Conservation (phyloP, 495 filamentous ascomycete genomes). For the Hyaloscypha bicolor region DNA sequence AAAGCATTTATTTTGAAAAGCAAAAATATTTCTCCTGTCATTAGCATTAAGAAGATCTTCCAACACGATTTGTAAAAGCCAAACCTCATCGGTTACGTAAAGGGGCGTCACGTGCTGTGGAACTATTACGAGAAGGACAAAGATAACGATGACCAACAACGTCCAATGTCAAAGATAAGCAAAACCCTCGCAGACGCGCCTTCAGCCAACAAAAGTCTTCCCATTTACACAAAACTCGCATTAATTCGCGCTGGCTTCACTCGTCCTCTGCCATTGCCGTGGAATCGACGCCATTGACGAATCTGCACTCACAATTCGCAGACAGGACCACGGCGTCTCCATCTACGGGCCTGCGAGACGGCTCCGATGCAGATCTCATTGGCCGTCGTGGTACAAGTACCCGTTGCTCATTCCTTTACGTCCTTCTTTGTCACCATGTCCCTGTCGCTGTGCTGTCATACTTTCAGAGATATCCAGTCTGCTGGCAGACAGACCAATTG, state of each 20-base stretch:
- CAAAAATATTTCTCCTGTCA: neutral
- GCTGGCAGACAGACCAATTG: conserved; percentile 1
- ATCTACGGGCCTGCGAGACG: neutral
- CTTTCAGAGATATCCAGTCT: conserved; percentile 5
- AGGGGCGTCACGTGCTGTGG: conserved; percentile 4
- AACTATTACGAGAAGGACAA: conserved; percentile 1
- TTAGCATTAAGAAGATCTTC: neutral
- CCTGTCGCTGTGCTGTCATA: conserved; percentile 15
- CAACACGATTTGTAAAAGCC: neutral
- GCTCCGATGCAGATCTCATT: conserved; percentile 16
- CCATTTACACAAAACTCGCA: conserved; percentile 7
- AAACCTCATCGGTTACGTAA: conserved; percentile 10
- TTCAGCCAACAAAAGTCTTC: conserved; percentile 7
- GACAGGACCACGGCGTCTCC: neutral
- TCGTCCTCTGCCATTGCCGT: conserved; percentile 1
- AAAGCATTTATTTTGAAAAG: neutral
- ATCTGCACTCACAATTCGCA: conserved; percentile 3
- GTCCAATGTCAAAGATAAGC: conserved; percentile 9
- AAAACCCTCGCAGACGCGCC: neutral
- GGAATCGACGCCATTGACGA: neutral
- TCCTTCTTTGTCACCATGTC: conserved; percentile 23
- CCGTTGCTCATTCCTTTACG: conserved; percentile 28
- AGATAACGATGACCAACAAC: conserved; percentile 8
- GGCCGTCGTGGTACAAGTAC: conserved; percentile 20
- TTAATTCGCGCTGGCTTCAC: neutral